These are phyloP conservation scores for Aspergillus brasiliensis DNA, from an alignment of 2,329 filamentous ascomycete genomes.

Conservation along the genomic window DNA sequence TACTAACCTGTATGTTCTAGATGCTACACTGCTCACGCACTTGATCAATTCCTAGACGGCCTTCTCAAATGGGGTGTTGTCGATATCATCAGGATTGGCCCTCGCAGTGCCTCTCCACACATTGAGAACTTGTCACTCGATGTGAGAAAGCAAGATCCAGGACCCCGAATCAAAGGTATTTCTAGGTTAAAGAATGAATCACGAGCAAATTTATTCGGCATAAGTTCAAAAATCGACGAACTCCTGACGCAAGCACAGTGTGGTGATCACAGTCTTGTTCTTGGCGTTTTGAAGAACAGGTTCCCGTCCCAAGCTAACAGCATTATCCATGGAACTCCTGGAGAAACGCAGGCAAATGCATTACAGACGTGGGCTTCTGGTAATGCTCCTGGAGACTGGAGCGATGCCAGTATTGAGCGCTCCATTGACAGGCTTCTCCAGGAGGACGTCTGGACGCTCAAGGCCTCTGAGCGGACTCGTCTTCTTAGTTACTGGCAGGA, in stretches of 20 bases:
- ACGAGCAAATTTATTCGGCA: neutral
- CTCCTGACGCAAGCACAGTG: neutral
- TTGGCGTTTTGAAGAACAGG: neutral
- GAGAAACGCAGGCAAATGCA: neutral
- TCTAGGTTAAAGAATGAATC: neutral
- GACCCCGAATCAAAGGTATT: neutral
- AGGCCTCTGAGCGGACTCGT: neutral
- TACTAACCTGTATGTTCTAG: neutral
- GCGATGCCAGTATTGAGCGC: neutral
- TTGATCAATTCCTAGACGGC: constrained; percentile 13
- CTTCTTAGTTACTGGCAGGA: neutral
- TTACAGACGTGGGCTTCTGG: neutral
- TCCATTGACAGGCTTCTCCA: constrained; percentile 4
- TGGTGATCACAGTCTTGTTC: neutral
- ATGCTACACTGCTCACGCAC: constrained; percentile 14
- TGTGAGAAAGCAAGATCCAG: neutral
- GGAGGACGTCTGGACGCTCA: neutral
- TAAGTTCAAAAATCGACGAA: neutral
- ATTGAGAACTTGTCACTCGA: neutral
- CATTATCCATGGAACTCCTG: neutral
- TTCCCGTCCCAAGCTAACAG: neutral
- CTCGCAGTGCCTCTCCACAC: neutral
- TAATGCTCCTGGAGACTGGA: constrained; percentile 1
- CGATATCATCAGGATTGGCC: constrained; percentile 10
- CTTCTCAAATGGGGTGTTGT: constrained; percentile 5